Base-by-base conservation (phyloP, 2,329 filamentous ascomycete species). In the Reticulascus tulasneorum region DNA sequence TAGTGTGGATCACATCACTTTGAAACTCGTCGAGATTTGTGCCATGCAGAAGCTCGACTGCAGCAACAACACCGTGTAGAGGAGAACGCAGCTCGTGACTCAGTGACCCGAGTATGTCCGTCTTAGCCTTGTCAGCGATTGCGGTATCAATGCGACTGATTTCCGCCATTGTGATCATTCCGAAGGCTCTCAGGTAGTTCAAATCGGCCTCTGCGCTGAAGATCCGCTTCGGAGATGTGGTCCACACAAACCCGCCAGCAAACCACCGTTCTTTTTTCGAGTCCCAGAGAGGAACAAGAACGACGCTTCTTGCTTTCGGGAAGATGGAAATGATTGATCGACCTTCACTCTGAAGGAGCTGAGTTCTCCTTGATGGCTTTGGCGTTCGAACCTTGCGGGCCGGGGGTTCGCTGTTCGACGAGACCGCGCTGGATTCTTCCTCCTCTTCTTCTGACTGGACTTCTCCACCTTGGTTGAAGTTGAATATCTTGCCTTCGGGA, bases 81-180 rank as follows among this genome's bases (percentile, higher is more conserved):
- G 77, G 77, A 2, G 71, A 77, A 9, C 77, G 64, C n/a, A 82
- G 54, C 48, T 82, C 77, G 46, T 82, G 77, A 7, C 71, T 76
- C 9, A 82, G 67, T 3, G 71, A 78, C 1, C 73, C 71, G 7
- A 82, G 66, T 26, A 78, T 72, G 40, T 79, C 74, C 3, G 69
- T 21, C 9, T 74, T 73, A 27, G 69, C 64, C 33, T 52, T 59
- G 32, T 60, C 58, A 6, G 54, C 55, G 8, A 48, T 42, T 13
- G 45, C 33, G 6, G 48, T 46, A 22, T 54, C 43, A 10, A 73
- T 44, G 9, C 70, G 59, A 1, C 67, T 63, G 9, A 77, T 57
- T 38, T 78, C 73, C 0, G 69, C 63, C 69, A 77, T 77, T 18
- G 73, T 67, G 2, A 63, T 66, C 31, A 70, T 65, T 3, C 66